Evolutionary conservation across 768 basidiomycete species (phyloP).

Genomic region (Pisolithus sp.): DNA sequence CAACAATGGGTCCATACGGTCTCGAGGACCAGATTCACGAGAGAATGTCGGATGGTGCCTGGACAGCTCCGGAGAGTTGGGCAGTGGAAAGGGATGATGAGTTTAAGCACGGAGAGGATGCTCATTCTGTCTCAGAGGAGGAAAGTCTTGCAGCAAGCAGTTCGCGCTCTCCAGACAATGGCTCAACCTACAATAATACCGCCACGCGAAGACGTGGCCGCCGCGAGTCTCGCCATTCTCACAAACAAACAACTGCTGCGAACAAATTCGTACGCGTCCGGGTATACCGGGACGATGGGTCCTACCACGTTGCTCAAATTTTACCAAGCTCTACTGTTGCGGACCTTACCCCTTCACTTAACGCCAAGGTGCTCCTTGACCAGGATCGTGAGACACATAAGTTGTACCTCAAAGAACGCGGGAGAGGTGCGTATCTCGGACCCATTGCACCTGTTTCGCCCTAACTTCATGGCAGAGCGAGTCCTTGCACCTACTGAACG

Average conservation of each 20-base stretch:
- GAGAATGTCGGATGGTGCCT: conserved; percentile 31
- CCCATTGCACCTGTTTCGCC: not conserved
- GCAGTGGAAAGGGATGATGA: conserved; percentile 49
- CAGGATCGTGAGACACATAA: conserved; percentile 56
- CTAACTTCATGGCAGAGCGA: conserved; percentile 51
- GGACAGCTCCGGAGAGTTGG: conserved; percentile 78
- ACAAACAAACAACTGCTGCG: conserved; percentile 10
- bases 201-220: conserved; percentile 16
- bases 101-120: conserved; percentile 29
- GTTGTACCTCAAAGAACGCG: conserved; percentile 69
- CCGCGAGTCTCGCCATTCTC: conserved; percentile 19
- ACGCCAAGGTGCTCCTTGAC: conserved; percentile 45
- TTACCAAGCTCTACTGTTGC: conserved; percentile 60
- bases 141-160: conserved; percentile 15
- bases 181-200: conserved; percentile 9
- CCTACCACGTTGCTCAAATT: conserved; percentile 65
- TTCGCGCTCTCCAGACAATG: conserved; percentile 13
- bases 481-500: conserved; percentile 73
- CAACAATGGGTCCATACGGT: conserved; percentile 13
- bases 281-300: conserved; percentile 68
- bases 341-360: conserved; percentile 56
- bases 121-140: conserved; percentile 39
- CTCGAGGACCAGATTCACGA: conserved; percentile 2
- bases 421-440: conserved; percentile 49
- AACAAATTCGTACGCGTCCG: conserved; percentile 51